Percentiles rank a stretch among this genome's conserved stretches.
These are phyloP conservation scores for Chlorella sp. DNA, from an alignment of 139 green algal species.

Conservation along the genomic window DNA sequence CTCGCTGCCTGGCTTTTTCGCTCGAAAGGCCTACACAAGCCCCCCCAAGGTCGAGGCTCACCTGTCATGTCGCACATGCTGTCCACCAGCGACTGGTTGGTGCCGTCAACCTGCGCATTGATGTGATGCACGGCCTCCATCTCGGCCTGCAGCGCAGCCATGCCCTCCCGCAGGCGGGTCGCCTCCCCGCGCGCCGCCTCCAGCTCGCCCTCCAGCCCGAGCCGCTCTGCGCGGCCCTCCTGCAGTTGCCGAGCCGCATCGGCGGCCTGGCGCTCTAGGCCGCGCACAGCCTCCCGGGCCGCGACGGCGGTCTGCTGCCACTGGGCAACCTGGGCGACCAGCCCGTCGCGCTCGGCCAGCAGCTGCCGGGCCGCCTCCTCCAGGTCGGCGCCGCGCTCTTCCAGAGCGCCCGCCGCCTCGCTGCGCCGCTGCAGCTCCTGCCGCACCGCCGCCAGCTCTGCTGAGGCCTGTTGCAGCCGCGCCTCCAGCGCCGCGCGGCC, in stretches of 20 bases:
- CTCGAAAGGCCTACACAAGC: no score
- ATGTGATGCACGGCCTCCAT: conserved; percentile 13
- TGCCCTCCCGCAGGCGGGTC: not conserved
- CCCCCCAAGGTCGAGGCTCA: not conserved
- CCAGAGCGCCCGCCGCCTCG: not conserved
- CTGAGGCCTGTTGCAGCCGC: not conserved
- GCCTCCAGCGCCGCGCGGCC: conserved; percentile 11
- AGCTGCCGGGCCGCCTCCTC: not conserved
- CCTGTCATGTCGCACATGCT: conserved; percentile 43
- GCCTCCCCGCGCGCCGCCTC: not conserved
- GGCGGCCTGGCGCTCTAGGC: conserved; percentile 2
- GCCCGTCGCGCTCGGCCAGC: not conserved
- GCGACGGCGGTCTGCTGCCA: not conserved
- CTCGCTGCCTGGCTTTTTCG: no score
- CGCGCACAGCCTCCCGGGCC: conserved; percentile 12
- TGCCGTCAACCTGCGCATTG: not conserved
- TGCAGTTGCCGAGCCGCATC: not conserved
- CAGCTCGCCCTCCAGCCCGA: conserved; percentile 3
- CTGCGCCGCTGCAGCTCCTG: not conserved
- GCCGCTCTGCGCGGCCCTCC: not conserved
- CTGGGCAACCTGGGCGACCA: not conserved
- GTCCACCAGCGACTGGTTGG: conserved; percentile 34
- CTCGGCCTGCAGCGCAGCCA: conserved; percentile 15
- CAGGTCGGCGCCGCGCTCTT: not conserved
- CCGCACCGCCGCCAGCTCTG: conserved; percentile 2